Percentiles rank a stretch among this genome's conserved stretches.
Conservation (phyloP, 805 yeast genomes). For the Schwanniomyces pseudopolymorphus region DNA sequence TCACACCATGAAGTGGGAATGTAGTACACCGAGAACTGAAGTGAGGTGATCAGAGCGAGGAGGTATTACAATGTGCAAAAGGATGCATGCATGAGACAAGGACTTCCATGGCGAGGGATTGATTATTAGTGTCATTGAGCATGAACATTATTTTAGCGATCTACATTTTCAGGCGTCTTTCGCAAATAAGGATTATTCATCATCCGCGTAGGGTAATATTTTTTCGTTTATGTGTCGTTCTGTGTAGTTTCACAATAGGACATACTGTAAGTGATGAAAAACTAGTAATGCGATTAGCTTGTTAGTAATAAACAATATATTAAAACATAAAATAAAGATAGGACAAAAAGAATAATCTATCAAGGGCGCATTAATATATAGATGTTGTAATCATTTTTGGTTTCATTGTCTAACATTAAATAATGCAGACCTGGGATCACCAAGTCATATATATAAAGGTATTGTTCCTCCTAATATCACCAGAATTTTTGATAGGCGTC, state of each 20-base stretch:
- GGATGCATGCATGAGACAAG: neutral
- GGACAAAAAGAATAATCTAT: conserved; percentile 1
- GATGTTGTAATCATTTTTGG: neutral
- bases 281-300: neutral
- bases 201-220: no score
- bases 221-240: no score
- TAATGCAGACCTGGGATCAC: neutral
- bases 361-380: conserved; percentile 3
- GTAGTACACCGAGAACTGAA: no score
- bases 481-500: no score
- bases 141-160: neutral
- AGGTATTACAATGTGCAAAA: no score
- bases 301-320: neutral
- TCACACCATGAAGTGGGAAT: no score
- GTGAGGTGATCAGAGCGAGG: no score
- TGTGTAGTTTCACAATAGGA: neutral
- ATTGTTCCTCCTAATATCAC: no score
- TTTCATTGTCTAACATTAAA: neutral
- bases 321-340: neutral
- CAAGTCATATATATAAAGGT: neutral
- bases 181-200: no score
- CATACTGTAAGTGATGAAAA: no score
- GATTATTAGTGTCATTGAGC: neutral
- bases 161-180: no score
- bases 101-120: neutral